phyloP scores from a whole-genome alignment of 1,139 yeast genomes.

The Geotrichum bryndzae region DNA sequence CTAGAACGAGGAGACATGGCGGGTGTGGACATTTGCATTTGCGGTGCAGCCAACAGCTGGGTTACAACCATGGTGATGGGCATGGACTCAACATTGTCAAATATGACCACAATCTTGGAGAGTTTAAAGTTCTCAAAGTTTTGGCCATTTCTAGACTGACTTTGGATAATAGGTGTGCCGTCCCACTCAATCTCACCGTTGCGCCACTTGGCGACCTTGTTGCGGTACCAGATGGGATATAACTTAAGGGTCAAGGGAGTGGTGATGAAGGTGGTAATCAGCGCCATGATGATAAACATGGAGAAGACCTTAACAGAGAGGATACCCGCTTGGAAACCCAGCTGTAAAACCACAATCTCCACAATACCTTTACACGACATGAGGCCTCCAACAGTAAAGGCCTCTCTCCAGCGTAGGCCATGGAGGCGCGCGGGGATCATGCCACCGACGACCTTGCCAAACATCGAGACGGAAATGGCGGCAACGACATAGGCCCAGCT shows the following conservation, averaged over 20 bases:
- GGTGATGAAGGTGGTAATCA: slow-evolving; percentile 65
- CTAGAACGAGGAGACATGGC: slow-evolving; percentile 30
- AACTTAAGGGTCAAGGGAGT: slow-evolving; percentile 58
- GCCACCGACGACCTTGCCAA: slow-evolving; percentile 64
- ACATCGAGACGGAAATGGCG: slow-evolving; percentile 56
- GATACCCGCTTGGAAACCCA: slow-evolving; percentile 66
- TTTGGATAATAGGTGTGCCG: slow-evolving; percentile 27
- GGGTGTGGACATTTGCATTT: slow-evolving; percentile 26
- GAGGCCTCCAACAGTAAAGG: slow-evolving; percentile 68
- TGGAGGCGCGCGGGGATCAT: slow-evolving; percentile 53
- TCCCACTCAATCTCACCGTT: slow-evolving; percentile 43
- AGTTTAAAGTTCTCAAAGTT: slow-evolving; percentile 18
- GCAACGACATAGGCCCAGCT: slow-evolving; percentile 77
- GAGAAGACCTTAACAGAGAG: slow-evolving; percentile 60
- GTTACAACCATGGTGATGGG: slow-evolving; percentile 33
- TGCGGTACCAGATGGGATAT: slow-evolving; percentile 58
- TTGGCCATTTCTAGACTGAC: slow-evolving; percentile 6
- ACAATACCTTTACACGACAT: slow-evolving; percentile 88
- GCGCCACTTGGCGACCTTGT: slow-evolving; percentile 41
- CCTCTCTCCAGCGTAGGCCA: slow-evolving; percentile 65
- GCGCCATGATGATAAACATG: slow-evolving; percentile 78
- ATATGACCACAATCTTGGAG: slow-evolving; percentile 20
- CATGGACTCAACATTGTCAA: slow-evolving; percentile 27
- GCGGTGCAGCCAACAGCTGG: slow-evolving; percentile 30
- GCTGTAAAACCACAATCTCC: slow-evolving; percentile 58